Evolutionary conservation across 441 rosid genomes (phyloP), one percentile per base, ranked within the genome.

Genomic region (Populus trichocarpa): DNA sequence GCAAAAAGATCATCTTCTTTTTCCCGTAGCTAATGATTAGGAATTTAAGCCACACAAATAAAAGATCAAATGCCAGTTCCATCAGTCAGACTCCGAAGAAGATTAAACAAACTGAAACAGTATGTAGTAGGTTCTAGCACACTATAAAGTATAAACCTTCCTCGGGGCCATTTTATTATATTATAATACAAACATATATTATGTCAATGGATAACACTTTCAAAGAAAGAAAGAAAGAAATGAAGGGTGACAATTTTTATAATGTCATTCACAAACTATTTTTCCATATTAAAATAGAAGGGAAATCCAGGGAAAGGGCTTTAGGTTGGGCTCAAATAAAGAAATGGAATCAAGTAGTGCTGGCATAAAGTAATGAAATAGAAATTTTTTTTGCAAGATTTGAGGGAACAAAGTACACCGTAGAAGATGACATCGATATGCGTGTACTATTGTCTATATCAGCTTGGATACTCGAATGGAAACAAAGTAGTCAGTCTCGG

Each of bases 381-480:
- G 53, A 67, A 73, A 70, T 6, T 32, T 32, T 32, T 32, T 32
- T 32, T 5, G 64, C 57, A 75, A 76, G 86, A 84, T 75, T 84
- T 75, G 78, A 79, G 80, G 84, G 82, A 81, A 70, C 75, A 78
- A 75, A 69, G 70, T 67, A 77, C 79, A 78, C 63, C 26, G 80
- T 30, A 81, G 80, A 63, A 38, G 75, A 79, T 79, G 81, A 75
- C 88, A 84, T 84, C 86, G 93, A 84, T 85, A 85, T 81, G 80
- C 8, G 36, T 83, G 88, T 42, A 76, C 70, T 71, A 61, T 40
- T 77, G 81, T 80, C 78, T 33, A 71, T 70, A 67, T 70, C 40
- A 66, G 74, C 67, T 72, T 57, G 53, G 77, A 83, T 72, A 75
- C 71, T 72, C 73, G 57, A 25, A 77, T 64, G 81, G 66, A 75